Conservation (phyloP, 192 early-diverging fungal genomes). For the Lunasporangiospora selenospora region DNA sequence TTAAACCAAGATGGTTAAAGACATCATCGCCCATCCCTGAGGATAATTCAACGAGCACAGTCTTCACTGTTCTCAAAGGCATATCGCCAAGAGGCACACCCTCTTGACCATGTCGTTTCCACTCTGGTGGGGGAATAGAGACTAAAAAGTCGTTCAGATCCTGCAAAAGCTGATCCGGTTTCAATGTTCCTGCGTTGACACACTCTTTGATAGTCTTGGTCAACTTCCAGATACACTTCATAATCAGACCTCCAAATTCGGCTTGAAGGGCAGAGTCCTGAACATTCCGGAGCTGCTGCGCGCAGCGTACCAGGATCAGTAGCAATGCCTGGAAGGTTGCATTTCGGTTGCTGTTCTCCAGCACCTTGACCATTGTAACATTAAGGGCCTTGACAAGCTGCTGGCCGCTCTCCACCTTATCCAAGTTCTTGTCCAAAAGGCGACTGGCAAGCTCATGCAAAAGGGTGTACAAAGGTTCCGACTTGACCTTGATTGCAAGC, state of each 20-base stretch:
- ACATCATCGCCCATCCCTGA: constrained; percentile 68
- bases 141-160: constrained; percentile 87
- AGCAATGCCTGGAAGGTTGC: constrained; percentile 73
- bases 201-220: constrained; percentile 85
- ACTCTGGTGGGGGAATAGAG: constrained; percentile 81
- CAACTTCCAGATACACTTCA: constrained; percentile 98
- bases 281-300: constrained; percentile 59
- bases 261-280: constrained; percentile 58
- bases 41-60: constrained; percentile 81
- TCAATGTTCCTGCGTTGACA: constrained; percentile 63
- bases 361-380: constrained; percentile 85
- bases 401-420: constrained; percentile 60
- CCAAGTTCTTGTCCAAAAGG: constrained; percentile 79
- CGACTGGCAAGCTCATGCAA: constrained; percentile 82
- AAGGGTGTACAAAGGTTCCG: constrained; percentile 69
- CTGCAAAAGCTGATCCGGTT: constrained; percentile 70
- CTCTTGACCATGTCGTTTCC: constrained; percentile 83
- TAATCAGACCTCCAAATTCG: constrained; percentile 87
- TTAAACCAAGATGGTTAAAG: constrained; percentile 62
- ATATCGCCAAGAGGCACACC: constrained; percentile 84
- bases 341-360: constrained; percentile 90
- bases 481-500: constrained; percentile 68
- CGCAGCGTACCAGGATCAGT: constrained; percentile 67
- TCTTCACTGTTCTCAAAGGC: constrained; percentile 96
- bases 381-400: constrained; percentile 80